A percentile compares a stretch with the other conserved stretches of the same genome.
phyloP scores from a whole-genome alignment of 768 basidiomycete genomes.

The Lactarius sp. region DNA sequence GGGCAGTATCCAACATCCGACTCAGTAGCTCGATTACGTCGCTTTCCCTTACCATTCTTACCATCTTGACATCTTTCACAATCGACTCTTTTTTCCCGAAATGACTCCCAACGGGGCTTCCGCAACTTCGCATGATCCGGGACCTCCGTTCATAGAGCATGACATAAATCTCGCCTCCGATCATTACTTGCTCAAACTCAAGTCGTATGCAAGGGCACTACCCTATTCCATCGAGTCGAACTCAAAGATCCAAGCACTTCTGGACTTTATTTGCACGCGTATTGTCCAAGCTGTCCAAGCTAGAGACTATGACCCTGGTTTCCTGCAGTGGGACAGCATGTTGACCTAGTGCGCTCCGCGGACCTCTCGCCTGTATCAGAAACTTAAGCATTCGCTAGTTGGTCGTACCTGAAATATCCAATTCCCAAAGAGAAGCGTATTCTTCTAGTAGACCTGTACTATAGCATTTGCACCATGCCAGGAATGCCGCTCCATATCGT shows the following conservation, averaged over 20 bases:
- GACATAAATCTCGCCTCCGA: conserved; percentile 38
- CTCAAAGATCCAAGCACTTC: conserved; percentile 66
- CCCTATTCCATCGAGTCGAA: conserved; percentile 77
- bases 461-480: conserved; percentile 66
- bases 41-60: neutral
- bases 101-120: conserved; percentile 15
- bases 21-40: neutral
- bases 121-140: conserved; percentile 33
- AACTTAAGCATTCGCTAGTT: conserved; percentile 42
- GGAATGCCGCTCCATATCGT: conserved; percentile 70
- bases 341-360: conserved; percentile 53
- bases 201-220: conserved; percentile 55
- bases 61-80: neutral
- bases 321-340: conserved; percentile 78
- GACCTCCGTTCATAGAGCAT: conserved; percentile 31
- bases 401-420: conserved; percentile 81
- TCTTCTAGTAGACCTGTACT: conserved; percentile 71
- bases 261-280: conserved; percentile 67
- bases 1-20: neutral
- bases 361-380: conserved; percentile 17
- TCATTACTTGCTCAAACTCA: conserved; percentile 53
- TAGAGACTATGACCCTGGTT: conserved; percentile 76
- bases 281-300: conserved; percentile 72
- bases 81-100: conserved; percentile 6
- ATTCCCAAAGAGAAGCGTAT: conserved; percentile 78